These are phyloP conservation scores for Coemansia sp. DNA, from an alignment of 192 early-diverging fungal genomes.

Conservation along the genomic window DNA sequence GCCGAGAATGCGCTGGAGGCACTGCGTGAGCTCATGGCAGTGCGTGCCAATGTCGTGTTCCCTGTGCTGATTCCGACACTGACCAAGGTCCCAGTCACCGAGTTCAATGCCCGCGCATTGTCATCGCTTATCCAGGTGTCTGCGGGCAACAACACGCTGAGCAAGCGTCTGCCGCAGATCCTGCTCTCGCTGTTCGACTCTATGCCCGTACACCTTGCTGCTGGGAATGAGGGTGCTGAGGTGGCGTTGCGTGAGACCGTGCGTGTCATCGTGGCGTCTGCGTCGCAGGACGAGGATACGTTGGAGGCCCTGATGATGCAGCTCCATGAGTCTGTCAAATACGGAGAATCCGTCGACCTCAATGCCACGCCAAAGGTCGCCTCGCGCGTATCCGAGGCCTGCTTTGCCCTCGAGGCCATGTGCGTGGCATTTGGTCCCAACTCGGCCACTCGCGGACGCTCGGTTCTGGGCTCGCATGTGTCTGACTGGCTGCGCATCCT, in stretches of 20 bases:
- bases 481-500: slow-evolving; percentile 83
- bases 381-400: slow-evolving; percentile 49
- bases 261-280: slow-evolving; percentile 69
- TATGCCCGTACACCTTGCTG: slow-evolving; percentile 69
- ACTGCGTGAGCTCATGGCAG: slow-evolving; percentile 96
- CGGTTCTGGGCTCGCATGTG: slow-evolving; percentile 63
- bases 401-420: slow-evolving; percentile 47
- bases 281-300: slow-evolving; percentile 81
- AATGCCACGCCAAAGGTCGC: slow-evolving; percentile 15
- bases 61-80: slow-evolving; percentile 97
- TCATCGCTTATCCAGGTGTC: slow-evolving; percentile 90
- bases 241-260: slow-evolving; percentile 77
- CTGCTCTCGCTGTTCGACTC: slow-evolving; percentile 82
- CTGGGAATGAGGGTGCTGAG: slow-evolving; percentile 53
- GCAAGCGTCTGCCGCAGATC: slow-evolving; percentile 80
- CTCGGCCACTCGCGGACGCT: slow-evolving; percentile 52
- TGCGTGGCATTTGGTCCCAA: slow-evolving; percentile 41
- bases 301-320: slow-evolving; percentile 78
- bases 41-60: slow-evolving; percentile 97
- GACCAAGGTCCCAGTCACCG: slow-evolving; percentile 81
- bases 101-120: slow-evolving; percentile 92
- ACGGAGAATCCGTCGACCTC: slow-evolving; percentile 52
- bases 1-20: slow-evolving; percentile 85
- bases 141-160: slow-evolving; percentile 66
- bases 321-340: slow-evolving; percentile 74